Conservation (phyloP, 1,139 yeast species). For the Lodderomyces pseudojiufengensis region DNA sequence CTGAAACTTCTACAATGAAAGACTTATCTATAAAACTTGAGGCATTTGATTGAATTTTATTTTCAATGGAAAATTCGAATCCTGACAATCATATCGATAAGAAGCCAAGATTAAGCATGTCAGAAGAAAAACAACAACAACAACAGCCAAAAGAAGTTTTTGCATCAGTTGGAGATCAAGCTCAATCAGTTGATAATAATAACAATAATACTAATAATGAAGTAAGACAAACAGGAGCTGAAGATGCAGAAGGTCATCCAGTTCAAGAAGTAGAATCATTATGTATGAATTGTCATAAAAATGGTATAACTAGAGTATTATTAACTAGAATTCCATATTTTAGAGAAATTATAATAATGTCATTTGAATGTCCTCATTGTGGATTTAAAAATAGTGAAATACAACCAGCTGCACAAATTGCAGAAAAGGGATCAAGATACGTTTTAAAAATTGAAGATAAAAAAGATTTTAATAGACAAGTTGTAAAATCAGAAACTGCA, state of each 20-base stretch:
- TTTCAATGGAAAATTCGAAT: slow-evolving; percentile 2
- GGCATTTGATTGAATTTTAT: too few relatives aligned
- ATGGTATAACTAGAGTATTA: slow-evolving; percentile 78
- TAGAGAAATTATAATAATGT: slow-evolving; percentile 89
- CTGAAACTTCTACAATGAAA: too few relatives aligned
- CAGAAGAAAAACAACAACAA: slow-evolving; percentile 14
- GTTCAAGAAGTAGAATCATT: slow-evolving; percentile 92
- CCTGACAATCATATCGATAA: slow-evolving; percentile 15
- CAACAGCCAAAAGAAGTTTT: slow-evolving; percentile 41
- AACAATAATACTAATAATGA: slow-evolving; percentile 17
- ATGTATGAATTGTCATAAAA: slow-evolving; percentile 92
- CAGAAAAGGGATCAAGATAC: slow-evolving; percentile 82
- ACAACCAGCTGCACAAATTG: slow-evolving; percentile 88
- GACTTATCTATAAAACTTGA: too few relatives aligned
- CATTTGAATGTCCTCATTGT: slow-evolving; percentile 95
- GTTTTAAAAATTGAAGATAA: slow-evolving; percentile 65
- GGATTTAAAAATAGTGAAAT: slow-evolving; percentile 87
- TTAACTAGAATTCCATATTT: slow-evolving; percentile 90
- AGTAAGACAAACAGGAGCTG: slow-evolving; percentile 52
- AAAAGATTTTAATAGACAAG: slow-evolving; percentile 81
- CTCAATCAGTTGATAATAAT: slow-evolving; percentile 24
- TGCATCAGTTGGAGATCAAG: slow-evolving; percentile 58
- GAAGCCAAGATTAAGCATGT: slow-evolving; percentile 12
- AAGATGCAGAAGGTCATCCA: slow-evolving; percentile 90
- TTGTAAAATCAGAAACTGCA: slow-evolving; percentile 87